Percentiles rank a stretch among this genome's conserved stretches.
These are phyloP conservation scores for Gracilaria vermiculophylla DNA, from an alignment of 23 red algal genomes.

Conservation along the genomic window DNA sequence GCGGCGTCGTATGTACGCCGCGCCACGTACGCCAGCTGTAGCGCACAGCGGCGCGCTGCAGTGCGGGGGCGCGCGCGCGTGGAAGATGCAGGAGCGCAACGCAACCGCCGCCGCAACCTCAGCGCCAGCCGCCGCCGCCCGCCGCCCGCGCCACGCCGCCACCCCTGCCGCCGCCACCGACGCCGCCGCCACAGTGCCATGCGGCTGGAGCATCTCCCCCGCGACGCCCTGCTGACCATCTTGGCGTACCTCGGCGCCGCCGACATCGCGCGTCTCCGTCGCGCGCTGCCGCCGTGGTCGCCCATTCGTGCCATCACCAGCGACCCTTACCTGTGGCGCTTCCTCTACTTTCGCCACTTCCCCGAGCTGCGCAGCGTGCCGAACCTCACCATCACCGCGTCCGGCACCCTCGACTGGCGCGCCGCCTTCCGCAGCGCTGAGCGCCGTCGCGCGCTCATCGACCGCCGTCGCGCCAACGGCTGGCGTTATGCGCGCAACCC, in stretches of 20 bases:
- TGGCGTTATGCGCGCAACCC: neutral
- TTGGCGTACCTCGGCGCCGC: constrained; percentile 1
- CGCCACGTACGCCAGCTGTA: neutral
- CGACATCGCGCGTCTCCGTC: constrained; percentile 32
- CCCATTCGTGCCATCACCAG: constrained; percentile 9
- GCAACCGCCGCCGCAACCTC: neutral
- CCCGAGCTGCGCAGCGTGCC: neutral
- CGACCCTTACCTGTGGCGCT: constrained; percentile 49
- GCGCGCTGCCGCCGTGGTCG: constrained; percentile 24
- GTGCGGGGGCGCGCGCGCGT: neutral
- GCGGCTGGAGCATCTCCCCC: constrained; percentile 15
- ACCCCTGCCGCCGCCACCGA: too few species aligned
- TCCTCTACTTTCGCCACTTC: constrained; percentile 40
- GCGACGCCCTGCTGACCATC: constrained; percentile 35
- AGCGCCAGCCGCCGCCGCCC: neutral
- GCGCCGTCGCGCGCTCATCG: constrained; percentile 1
- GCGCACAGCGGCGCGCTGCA: neutral
- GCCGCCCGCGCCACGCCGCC: neutral
- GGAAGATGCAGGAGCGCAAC: neutral
- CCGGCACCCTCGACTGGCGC: constrained; percentile 54
- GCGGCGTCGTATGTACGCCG: neutral
- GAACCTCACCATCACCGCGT: constrained; percentile 22
- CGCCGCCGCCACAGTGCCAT: neutral
- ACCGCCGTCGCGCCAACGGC: neutral
- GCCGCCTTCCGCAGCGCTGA: constrained; percentile 32